phyloP scores from a whole-genome alignment of 2,329 filamentous ascomycete species.

The Colletotrichum endophyticum region DNA sequence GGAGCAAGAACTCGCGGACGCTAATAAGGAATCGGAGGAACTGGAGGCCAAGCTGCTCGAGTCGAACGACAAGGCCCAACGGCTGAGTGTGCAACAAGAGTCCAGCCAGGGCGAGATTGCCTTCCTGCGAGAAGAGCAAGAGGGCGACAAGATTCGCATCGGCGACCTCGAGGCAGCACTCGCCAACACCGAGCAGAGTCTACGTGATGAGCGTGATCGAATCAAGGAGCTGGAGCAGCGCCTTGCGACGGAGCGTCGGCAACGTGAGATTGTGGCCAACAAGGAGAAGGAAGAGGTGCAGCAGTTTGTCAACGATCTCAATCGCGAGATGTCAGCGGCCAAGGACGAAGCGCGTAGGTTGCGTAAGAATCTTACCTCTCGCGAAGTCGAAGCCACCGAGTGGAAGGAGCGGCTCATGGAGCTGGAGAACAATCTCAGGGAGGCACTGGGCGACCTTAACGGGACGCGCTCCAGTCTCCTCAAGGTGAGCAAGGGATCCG shows the following conservation, averaged over 20 bases:
- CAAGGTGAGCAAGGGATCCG: slow-evolving; percentile 57
- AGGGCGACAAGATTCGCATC: slow-evolving; percentile 97
- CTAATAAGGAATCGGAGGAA: slow-evolving; percentile 85
- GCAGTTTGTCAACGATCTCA: slow-evolving; percentile 90
- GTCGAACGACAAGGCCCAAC: slow-evolving; percentile 84
- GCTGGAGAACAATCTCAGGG: slow-evolving; percentile 85
- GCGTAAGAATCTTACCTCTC: slow-evolving; percentile 80
- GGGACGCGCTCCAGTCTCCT: slow-evolving; percentile 86
- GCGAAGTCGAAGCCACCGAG: slow-evolving; percentile 86
- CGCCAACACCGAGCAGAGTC: slow-evolving; percentile 75
- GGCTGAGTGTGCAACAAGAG: slow-evolving; percentile 89
- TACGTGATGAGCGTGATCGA: slow-evolving; percentile 86
- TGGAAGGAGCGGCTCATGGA: slow-evolving; percentile 93
- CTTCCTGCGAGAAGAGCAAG: slow-evolving; percentile 95
- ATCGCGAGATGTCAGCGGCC: slow-evolving; percentile 77
- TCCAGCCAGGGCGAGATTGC: slow-evolving; percentile 91
- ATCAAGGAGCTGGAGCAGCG: slow-evolving; percentile 73
- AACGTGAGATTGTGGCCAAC: slow-evolving; percentile 84
- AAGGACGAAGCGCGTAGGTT: slow-evolving; percentile 87
- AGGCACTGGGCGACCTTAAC: slow-evolving; percentile 85
- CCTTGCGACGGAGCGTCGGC: slow-evolving; percentile 80
- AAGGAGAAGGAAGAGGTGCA: slow-evolving; percentile 96
- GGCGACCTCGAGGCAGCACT: slow-evolving; percentile 87
- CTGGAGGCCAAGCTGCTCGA: slow-evolving; percentile 86
- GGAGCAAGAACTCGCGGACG: slow-evolving; percentile 81